Evolutionary conservation across 305 asterid species (phyloP).

Genomic region (Fraxinus ornus): DNA sequence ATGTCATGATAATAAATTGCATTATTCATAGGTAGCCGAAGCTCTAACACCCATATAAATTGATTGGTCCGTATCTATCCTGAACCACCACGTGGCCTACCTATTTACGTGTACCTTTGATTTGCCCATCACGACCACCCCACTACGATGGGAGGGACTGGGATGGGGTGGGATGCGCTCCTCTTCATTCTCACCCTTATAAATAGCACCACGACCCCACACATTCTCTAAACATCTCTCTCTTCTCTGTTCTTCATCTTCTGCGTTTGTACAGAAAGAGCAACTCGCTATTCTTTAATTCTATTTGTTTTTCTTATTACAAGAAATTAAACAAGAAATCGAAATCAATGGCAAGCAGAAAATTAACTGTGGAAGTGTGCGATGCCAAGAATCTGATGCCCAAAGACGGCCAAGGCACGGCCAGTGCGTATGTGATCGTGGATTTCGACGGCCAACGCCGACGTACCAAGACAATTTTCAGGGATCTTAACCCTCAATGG

Average conservation of each 20-base stretch:
- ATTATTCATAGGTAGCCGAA: too few relatives aligned
- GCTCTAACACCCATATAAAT: conserved; percentile 12
- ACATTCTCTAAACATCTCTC: neutral
- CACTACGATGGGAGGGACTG: neutral
- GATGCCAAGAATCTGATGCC: conserved; percentile 88
- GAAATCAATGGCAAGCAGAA: conserved; percentile 48
- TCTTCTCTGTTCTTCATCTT: neutral
- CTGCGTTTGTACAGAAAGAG: neutral
- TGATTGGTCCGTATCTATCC: neutral
- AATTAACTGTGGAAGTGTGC: conserved; percentile 56
- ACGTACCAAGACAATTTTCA: conserved; percentile 63
- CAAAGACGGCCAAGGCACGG: conserved; percentile 91
- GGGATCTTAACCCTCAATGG: conserved; percentile 93
- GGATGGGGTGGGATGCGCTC: neutral
- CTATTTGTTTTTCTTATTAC: neutral
- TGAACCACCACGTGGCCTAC: neutral
- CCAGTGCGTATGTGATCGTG: conserved; percentile 76
- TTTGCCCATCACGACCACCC: neutral
- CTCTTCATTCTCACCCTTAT: conserved; percentile 1
- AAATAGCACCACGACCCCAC: conserved; percentile 23
- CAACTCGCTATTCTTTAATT: neutral
- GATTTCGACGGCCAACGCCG: conserved; percentile 93
- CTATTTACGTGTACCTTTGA: neutral
- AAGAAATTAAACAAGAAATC: neutral
- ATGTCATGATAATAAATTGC: too few relatives aligned